phyloP scores from a whole-genome alignment of 805 yeast species.

The Nakazawaea ernobii region DNA sequence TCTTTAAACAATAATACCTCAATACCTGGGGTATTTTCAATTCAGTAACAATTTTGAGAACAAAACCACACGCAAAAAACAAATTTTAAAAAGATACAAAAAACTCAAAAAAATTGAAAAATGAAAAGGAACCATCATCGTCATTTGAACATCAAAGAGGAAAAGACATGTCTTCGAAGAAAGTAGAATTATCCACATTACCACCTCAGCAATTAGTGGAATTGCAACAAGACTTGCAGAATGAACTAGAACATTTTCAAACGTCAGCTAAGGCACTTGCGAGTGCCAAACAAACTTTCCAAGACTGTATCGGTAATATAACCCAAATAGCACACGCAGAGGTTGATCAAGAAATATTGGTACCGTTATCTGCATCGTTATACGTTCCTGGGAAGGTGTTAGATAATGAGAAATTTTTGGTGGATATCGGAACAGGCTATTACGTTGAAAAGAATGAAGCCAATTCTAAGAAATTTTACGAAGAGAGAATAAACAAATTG shows the following conservation, averaged over 20 bases:
- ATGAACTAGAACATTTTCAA: slow-evolving; percentile 80
- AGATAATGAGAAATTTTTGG: slow-evolving; percentile 65
- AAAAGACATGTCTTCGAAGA: slow-evolving; percentile 7
- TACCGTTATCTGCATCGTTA: slow-evolving; percentile 84
- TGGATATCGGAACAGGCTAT: slow-evolving; percentile 96
- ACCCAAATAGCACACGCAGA: slow-evolving; percentile 33
- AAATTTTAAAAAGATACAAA: no score
- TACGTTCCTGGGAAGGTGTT: slow-evolving; percentile 82
- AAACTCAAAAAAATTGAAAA: not conserved
- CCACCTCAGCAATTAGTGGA: slow-evolving; percentile 81
- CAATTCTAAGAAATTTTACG: slow-evolving; percentile 69
- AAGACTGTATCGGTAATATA: slow-evolving; percentile 73
- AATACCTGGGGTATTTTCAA: not conserved
- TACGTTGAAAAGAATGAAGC: slow-evolving; percentile 72
- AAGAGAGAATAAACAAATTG: slow-evolving; percentile 66
- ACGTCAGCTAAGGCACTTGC: slow-evolving; percentile 79
- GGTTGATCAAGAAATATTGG: slow-evolving; percentile 52
- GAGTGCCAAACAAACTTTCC: slow-evolving; percentile 75
- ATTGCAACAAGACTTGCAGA: slow-evolving; percentile 76
- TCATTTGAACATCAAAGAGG: not conserved
- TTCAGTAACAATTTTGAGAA: not conserved
- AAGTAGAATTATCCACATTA: slow-evolving; percentile 59
- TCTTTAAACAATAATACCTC: not conserved
- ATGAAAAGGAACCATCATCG: not conserved
- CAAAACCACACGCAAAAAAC: not conserved